These are phyloP conservation scores for Scedosporium boydii DNA, from an alignment of 2,329 filamentous ascomycete species.

Conservation along the genomic window DNA sequence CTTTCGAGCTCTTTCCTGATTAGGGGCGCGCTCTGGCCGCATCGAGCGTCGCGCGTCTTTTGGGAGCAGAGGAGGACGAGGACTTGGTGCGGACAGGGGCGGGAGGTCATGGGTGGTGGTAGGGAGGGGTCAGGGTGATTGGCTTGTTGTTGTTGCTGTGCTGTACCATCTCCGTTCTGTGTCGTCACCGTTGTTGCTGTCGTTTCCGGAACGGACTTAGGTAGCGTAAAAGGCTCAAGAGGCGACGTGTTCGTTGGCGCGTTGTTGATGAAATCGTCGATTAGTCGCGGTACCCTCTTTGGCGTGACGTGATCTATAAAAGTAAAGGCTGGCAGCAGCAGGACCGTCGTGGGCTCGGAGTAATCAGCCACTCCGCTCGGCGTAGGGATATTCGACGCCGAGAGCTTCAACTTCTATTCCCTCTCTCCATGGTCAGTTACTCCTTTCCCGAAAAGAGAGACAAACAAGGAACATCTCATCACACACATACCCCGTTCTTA, in stretches of 20 bases:
- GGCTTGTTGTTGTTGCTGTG: constrained; percentile 10
- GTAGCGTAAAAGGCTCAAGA: constrained; percentile 33
- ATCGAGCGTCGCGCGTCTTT: constrained; percentile 86
- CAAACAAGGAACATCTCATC: not conserved
- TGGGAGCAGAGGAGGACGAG: constrained; percentile 93
- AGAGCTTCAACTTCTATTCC: constrained; percentile 71
- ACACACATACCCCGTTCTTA: constrained; percentile 49
- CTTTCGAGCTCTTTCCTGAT: constrained; percentile 83
- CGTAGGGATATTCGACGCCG: constrained; percentile 81
- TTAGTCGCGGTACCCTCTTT: constrained; percentile 58
- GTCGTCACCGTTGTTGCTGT: constrained; percentile 20
- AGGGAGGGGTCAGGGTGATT: constrained; percentile 8
- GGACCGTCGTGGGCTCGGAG: constrained; percentile 62
- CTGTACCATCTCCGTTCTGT: constrained; percentile 8
- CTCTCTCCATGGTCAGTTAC: not conserved
- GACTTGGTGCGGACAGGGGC: constrained; percentile 70
- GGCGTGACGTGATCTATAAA: constrained; percentile 79
- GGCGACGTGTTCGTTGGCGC: constrained; percentile 66
- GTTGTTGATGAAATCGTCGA: constrained; percentile 58
- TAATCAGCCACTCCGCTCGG: constrained; percentile 57
- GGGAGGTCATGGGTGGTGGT: constrained; percentile 27
- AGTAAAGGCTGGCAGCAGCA: constrained; percentile 78
- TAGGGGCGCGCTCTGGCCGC: constrained; percentile 85
- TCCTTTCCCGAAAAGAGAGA: not conserved
- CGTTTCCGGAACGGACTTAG: constrained; percentile 19